Conservation (phyloP, 2,329 filamentous ascomycete genomes). For the Aureobasidium sp. region DNA sequence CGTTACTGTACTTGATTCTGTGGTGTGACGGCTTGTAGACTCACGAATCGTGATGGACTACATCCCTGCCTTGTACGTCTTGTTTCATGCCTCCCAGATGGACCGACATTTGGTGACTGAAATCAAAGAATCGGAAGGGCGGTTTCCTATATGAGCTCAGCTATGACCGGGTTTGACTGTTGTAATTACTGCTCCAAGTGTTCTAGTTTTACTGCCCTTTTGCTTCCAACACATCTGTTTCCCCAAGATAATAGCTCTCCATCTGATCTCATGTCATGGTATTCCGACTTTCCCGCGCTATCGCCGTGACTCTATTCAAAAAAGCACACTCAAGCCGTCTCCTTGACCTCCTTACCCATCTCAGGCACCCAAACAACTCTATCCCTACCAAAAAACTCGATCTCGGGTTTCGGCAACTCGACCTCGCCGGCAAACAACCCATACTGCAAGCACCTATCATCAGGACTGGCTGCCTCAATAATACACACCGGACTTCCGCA, state of each 20-base stretch:
- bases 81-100: neutral
- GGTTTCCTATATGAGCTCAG: neutral
- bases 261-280: neutral
- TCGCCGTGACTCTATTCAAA: neutral
- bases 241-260: neutral
- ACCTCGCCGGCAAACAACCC: constrained; percentile 18
- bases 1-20: neutral
- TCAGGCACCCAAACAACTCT: constrained; percentile 17
- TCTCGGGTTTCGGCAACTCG: constrained; percentile 17
- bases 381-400: constrained; percentile 20
- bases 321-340: neutral
- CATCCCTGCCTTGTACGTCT: neutral
- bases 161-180: neutral
- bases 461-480: constrained; percentile 18
- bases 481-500: constrained; percentile 21
- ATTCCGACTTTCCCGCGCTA: too few species aligned
- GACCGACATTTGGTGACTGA: neutral
- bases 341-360: constrained; percentile 19
- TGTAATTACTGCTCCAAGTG: neutral
- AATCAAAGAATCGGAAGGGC: neutral
- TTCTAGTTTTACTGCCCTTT: neutral
- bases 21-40: neutral
- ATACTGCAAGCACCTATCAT: constrained; percentile 20
- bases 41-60: neutral
- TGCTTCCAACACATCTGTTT: neutral